Evolutionary conservation across 352 stramenopile species (phyloP), one percentile per base, ranked within the genome.

Genomic region (Pythium biforme): DNA sequence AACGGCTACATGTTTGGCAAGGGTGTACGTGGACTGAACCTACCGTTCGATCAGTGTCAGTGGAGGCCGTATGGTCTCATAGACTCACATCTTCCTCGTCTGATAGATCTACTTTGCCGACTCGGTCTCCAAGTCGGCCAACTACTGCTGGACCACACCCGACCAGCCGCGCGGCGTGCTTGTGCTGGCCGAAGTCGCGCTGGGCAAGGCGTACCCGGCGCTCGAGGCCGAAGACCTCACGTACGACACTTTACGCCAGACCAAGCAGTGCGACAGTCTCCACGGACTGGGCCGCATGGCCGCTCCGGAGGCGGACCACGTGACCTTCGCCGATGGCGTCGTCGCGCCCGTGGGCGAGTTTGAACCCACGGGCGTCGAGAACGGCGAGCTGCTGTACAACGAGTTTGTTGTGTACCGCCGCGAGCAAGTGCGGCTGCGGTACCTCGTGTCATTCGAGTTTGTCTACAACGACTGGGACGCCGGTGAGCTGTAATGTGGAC

Each of bases 1-100:
- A 88, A 88, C 48, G 88, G 88, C 54, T 94, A 89, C 72, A 80
- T 84, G 75, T 96, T 94, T 60, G 86, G 87, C 72, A 95, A 95
- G 75, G 88, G 88, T 9, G 82, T 91, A 77, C 46, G 77, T 76
- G 19, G 3, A 29, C 22, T 54, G 26, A 23, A 5, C 40, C n/a
- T n/a, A n/a, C n/a, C n/a, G n/a, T 47, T 3, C 34, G 15, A 39
- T 58, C 4, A 40, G 11, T n/a, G 20, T 43, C 12, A 43, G 14
- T 43, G 37, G 5, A 37, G 4, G 8, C 11, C 12, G 15, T 4
- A 3, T 47, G 15, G 61, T 14, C 43, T 69, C n/a, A 60, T 31
- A 22, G n/a, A 19, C 31, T 55, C 15, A 59, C 26, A 10, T 3
- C 64, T 17, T 54, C 3, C 3, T n/a, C n/a, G 37, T 26, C 47